Evolutionary conservation across 331 rosid genomes (phyloP), one percentile per base, ranked within the genome.

Genomic region (Stylosanthes scabra): DNA sequence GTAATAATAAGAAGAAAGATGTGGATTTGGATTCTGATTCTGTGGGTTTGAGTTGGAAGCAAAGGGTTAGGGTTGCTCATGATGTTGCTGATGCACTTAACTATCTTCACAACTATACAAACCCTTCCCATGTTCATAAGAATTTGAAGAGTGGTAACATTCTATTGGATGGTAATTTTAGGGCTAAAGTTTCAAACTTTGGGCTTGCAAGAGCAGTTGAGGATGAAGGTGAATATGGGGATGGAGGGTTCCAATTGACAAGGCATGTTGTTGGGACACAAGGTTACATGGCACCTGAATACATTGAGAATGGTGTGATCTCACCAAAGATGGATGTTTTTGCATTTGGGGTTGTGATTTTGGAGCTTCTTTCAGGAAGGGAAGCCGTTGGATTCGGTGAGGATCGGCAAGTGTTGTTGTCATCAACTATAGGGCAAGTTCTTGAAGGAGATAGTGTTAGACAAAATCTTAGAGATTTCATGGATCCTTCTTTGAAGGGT

Each of bases 281-380:
- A 29, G 97, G 97, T 44, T 91, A 91, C 56, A 89, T 91, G 93
- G 59, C 97, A 31, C 91, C 97, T 0, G 97, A 89, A 78, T 91
- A 89, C 54, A 77, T 85, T 6, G 87, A 91, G 61, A 83, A 82
- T 11, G 93, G 97, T 39, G 73, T 91, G 63, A 84, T 89, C 59
- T 87, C 91, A n/a, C 83, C 97, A 1, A 91, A 91, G 51, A 71
- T 91, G 44, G 97, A 91, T 79, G 93, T 85, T 50, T 91, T 85
- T 54, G 88, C 95, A 2, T 81, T 85, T 64, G 95, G 97, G 57
- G 91, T 91, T 45, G 87, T 91, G 68, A 60, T 85, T 41, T 75
- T 87, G 83, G 97, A 89, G 87, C 80, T 91, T 45, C 85, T 87
- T 66, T 87, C 97, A 0, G 93, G 96, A 14, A 87, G 75, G 66